Conservation (phyloP, 2,329 filamentous ascomycete genomes). For the Aspergillus piperis region DNA sequence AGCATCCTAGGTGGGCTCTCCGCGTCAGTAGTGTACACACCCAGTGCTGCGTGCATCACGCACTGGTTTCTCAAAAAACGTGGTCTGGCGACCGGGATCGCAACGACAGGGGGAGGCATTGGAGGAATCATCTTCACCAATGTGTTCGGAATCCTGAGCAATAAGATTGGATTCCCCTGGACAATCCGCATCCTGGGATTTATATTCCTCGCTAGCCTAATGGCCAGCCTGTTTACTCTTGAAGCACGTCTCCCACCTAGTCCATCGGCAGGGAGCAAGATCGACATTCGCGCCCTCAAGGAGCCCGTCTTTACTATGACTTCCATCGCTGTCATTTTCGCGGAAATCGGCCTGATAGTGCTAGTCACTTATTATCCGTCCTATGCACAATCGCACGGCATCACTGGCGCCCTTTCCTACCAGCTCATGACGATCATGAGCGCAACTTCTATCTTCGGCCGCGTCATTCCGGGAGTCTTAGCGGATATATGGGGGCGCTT, state of each 20-base stretch:
- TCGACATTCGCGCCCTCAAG: slow-evolving; percentile 16
- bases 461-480: slow-evolving; percentile 27
- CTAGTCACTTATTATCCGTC: slow-evolving; percentile 24
- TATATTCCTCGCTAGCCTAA: slow-evolving; percentile 1
- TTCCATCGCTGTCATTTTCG: slow-evolving; percentile 18
- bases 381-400: slow-evolving; percentile 18
- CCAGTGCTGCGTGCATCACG: slow-evolving; percentile 22
- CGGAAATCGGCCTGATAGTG: slow-evolving; percentile 23
- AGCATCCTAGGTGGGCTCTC: slow-evolving; percentile 15
- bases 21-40: slow-evolving; percentile 17
- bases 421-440: slow-evolving; percentile 25
- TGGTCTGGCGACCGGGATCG: slow-evolving; percentile 27
- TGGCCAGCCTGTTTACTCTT: neutral
- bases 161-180: slow-evolving; percentile 21
- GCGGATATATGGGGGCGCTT: slow-evolving; percentile 29
- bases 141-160: slow-evolving; percentile 13
- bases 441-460: slow-evolving; percentile 21
- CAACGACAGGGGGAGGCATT: slow-evolving; percentile 20
- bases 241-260: slow-evolving; percentile 18
- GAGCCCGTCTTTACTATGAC: slow-evolving; percentile 19
- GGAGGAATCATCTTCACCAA: slow-evolving; percentile 29
- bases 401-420: slow-evolving; percentile 16
- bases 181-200: slow-evolving; percentile 13
- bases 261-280: neutral
- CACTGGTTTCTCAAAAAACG: slow-evolving; percentile 31